phyloP scores from a whole-genome alignment of 345 rosid species.

The Brassica incana region DNA sequence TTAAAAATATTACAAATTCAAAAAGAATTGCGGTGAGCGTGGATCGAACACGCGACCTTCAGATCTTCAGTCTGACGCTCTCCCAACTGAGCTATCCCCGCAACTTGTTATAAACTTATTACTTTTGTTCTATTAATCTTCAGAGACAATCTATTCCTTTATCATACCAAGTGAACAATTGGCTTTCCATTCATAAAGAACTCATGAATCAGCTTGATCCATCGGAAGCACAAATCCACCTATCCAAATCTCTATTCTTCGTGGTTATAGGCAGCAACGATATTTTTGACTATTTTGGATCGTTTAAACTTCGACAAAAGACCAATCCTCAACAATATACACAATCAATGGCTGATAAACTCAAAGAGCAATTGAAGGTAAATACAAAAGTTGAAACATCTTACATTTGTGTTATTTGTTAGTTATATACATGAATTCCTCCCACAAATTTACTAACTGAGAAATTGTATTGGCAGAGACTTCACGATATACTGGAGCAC shows the following conservation, averaged over 20 bases:
- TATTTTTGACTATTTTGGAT: conserved; percentile 51
- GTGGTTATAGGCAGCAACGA: conserved; percentile 69
- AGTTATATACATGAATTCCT: background rate
- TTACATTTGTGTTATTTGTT: background rate
- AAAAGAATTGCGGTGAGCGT: conserved; percentile 67
- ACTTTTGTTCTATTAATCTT: background rate
- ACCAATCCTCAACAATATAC: conserved; percentile 47
- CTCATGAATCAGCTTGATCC: conserved; percentile 42
- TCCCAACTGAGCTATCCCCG: conserved; percentile 45
- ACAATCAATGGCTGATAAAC: conserved; percentile 46
- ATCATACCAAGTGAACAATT: conserved; percentile 54
- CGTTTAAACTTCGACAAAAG: conserved; percentile 39
- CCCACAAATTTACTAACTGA: background rate
- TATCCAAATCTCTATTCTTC: conserved; percentile 54
- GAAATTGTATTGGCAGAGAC: conserved; percentile 34
- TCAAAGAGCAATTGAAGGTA: conserved; percentile 70
- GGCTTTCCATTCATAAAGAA: conserved; percentile 3
- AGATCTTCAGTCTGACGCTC: conserved; percentile 99
- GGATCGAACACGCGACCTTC: conserved; percentile 97
- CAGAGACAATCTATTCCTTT: conserved; percentile 53
- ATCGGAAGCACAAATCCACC: conserved; percentile 38
- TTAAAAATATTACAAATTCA: background rate
- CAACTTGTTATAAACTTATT: background rate
- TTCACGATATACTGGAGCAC: conserved; percentile 47
- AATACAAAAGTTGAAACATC: background rate